A percentile compares a stretch with the other conserved stretches of the same genome.
phyloP scores from a whole-genome alignment of 805 yeast species.

The Kuraishia ogatae region DNA sequence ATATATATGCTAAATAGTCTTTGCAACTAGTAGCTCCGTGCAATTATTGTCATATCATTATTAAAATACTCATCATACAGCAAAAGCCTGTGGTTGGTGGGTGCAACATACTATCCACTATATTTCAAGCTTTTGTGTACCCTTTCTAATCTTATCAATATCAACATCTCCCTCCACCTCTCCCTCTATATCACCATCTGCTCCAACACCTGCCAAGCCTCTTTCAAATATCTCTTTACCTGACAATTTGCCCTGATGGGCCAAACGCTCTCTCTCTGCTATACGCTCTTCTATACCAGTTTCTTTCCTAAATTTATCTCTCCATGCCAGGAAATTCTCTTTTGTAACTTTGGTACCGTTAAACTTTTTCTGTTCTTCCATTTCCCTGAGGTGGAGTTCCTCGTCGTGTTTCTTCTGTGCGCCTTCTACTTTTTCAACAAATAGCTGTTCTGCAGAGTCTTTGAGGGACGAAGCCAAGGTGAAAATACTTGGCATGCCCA shows the following conservation, averaged over 20 bases:
- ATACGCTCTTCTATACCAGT: constrained; percentile 58
- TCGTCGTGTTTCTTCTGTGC: constrained; percentile 53
- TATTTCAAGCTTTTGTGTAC: neutral
- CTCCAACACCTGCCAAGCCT: constrained; percentile 74
- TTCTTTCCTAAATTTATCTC: constrained; percentile 61
- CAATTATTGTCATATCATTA: neutral
- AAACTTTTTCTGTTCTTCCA: constrained; percentile 83
- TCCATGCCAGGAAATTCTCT: constrained; percentile 71
- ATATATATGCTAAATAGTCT: neutral
- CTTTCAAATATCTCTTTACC: constrained; percentile 87
- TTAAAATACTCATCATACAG: no score
- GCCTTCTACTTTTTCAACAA: constrained; percentile 44
- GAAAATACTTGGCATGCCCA: constrained; percentile 91
- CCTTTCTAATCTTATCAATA: neutral
- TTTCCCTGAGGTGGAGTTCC: constrained; percentile 55
- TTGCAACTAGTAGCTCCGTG: no score
- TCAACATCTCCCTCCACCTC: constrained; percentile 11
- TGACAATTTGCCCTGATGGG: constrained; percentile 70
- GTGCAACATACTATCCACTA: neutral
- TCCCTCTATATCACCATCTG: constrained; percentile 26
- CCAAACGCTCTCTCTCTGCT: constrained; percentile 37
- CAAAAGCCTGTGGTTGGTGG: no score
- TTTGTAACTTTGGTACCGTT: constrained; percentile 82
- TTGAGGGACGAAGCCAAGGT: constrained; percentile 69
- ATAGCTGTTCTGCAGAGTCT: constrained; percentile 68